These are phyloP conservation scores for Teratosphaeriaceae sp. DNA, from an alignment of 2,329 filamentous ascomycete species.

Conservation along the genomic window DNA sequence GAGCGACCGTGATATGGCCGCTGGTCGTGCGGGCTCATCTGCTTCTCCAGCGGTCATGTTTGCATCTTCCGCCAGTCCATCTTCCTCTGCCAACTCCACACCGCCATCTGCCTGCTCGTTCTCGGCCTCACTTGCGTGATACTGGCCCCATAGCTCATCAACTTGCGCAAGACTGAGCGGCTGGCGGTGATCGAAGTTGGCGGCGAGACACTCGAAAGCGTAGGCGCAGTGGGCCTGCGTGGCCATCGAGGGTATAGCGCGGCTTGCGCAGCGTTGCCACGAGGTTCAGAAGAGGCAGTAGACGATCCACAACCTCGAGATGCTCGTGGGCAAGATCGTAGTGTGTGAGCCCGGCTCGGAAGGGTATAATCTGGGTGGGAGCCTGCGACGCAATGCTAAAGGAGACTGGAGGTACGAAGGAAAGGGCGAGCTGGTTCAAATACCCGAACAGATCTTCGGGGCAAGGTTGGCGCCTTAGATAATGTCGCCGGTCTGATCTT, in stretches of 20 bases:
- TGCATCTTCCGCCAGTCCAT: constrained; percentile 19
- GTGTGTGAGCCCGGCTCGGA: too few relatives aligned
- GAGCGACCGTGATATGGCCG: constrained; percentile 40
- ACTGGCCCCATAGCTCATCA: constrained; percentile 59
- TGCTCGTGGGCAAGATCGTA: too few relatives aligned
- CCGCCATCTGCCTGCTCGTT: constrained; percentile 28
- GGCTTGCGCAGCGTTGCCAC: too few relatives aligned
- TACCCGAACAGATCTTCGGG: too few relatives aligned
- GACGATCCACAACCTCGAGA: too few relatives aligned
- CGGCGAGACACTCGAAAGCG: constrained; percentile 82
- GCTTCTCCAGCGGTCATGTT: constrained; percentile 23
- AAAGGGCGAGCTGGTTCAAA: too few relatives aligned
- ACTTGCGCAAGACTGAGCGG: constrained; percentile 62
- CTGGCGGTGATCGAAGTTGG: constrained; percentile 64
- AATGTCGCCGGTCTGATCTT: too few relatives aligned
- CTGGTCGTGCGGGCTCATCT: constrained; percentile 27
- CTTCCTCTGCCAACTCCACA: constrained; percentile 14
- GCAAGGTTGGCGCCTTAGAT: too few relatives aligned
- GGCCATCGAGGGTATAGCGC: constrained; percentile 58
- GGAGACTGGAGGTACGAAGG: too few relatives aligned
- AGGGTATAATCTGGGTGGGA: too few relatives aligned
- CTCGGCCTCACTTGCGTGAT: constrained; percentile 36
- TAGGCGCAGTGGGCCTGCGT: constrained; percentile 78
- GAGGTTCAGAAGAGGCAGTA: too few relatives aligned
- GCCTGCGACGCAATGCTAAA: too few relatives aligned